Evolutionary conservation across 306 rosid species (phyloP), one percentile per base, ranked within the genome.

Genomic region (Quercus parvula): DNA sequence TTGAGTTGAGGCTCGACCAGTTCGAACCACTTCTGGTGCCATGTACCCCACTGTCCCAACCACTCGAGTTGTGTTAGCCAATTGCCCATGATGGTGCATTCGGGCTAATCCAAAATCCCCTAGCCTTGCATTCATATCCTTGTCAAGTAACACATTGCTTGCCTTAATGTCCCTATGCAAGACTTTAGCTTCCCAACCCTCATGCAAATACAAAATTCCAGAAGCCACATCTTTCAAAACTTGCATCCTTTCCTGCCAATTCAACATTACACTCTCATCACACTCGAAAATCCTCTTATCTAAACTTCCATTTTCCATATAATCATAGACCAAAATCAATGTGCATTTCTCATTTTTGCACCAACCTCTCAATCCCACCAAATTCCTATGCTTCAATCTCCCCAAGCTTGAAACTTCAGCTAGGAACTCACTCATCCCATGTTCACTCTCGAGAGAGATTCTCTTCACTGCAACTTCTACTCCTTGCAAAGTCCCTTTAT

Each of bases 351-450:
- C 92, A 56, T 78, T 83, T 69, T 84, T 92, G 77, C 94, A 92
- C 97, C 97, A 92, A n/a, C 96, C 97, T 82, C 82, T 85, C 18
- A 89, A 57, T 20, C 88, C 84, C 17, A 90, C 94, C 46, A 90
- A 83, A 27, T 90, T 90, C 78, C 86, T 86, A 55, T 92, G 96
- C 74, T 85, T 85, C 81, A 92, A 71, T 83, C 94, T 90, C 25
- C 96, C 94, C 13, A 92, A 30, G 81, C 91, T 90, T 64, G 92
- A 86, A 75, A 92, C 79, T 85, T 92, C 94, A 1, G 92, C 92
- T 67, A 92, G 57, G 71, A 92, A 92, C 86, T 83, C 94, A 61
- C 87, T 81, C 94, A 88, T 81, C 22, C 92, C 92, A 75, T 85
- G 77, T 41, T 76, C 86, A 57, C 64, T 77, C 62, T 81, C 84